Conservation (phyloP, 768 basidiomycete genomes). For the Cystobasidium tubakii region DNA sequence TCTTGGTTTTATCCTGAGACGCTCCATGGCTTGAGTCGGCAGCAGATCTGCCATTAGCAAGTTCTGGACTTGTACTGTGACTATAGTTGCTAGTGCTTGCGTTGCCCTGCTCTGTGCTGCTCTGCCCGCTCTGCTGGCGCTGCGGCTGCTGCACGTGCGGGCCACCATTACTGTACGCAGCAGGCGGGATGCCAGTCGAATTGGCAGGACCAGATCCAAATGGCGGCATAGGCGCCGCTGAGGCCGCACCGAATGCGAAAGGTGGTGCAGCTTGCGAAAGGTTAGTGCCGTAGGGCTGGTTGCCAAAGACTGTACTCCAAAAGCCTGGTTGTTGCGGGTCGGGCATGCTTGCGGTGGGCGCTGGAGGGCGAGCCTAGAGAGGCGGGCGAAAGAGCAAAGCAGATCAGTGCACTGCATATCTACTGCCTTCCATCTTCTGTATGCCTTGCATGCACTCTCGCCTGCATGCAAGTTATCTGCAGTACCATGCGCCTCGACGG, state of each 20-base stretch:
- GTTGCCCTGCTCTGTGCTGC: neutral
- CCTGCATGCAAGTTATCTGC: too few relatives aligned
- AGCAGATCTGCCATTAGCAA: neutral
- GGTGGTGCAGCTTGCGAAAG: neutral
- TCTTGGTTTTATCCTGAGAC: neutral
- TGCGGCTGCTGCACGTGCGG: constrained; percentile 11
- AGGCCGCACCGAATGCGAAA: neutral
- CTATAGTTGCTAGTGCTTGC: neutral
- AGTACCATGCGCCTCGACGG: too few relatives aligned
- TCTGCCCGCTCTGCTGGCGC: neutral
- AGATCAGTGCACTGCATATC: neutral
- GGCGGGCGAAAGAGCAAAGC: neutral
- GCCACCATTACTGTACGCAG: neutral
- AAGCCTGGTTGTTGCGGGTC: neutral
- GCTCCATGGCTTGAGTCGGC: neutral
- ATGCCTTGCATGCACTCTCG: too few relatives aligned
- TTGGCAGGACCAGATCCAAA: neutral
- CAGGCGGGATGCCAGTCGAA: neutral
- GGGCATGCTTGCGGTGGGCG: neutral
- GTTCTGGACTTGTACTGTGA: constrained; percentile 1
- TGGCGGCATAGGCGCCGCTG: neutral
- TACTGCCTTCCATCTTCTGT: neutral
- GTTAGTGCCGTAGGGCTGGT: neutral
- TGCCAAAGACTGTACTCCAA: neutral
- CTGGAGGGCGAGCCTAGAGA: neutral